A percentile compares a stretch with the other conserved stretches of the same genome.
Evolutionary conservation across 139 green algal genomes (phyloP).

Genomic region (Chlorella sp.): DNA sequence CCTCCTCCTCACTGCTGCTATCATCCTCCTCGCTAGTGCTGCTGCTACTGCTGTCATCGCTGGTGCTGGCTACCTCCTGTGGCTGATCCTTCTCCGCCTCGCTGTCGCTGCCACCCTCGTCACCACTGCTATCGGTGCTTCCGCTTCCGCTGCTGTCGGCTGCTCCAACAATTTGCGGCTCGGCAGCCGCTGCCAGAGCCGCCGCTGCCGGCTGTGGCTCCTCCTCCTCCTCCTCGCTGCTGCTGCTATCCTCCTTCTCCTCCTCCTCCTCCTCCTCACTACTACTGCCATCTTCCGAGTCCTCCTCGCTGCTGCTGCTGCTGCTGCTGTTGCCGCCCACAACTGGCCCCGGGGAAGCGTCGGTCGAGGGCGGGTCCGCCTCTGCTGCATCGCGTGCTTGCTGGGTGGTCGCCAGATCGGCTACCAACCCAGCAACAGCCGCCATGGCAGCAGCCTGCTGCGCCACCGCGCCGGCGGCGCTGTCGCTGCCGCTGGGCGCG

Average conservation of each 20-base stretch:
- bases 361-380: not conserved
- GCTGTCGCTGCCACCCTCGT: not conserved
- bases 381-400: not conserved
- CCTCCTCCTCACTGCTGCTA: not conserved
- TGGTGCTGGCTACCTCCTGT: not conserved
- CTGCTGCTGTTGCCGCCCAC: not conserved
- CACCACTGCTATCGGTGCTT: not conserved
- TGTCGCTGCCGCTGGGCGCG: not conserved
- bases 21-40: not conserved
- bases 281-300: not conserved
- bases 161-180: too few species aligned
- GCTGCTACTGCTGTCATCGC: not conserved
- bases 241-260: not conserved
- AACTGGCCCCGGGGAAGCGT: not conserved
- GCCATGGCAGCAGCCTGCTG: slow-evolving; percentile 20
- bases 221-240: slow-evolving; percentile 16
- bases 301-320: not conserved
- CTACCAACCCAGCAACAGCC: not conserved
- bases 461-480: not conserved
- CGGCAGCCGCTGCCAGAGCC: not conserved
- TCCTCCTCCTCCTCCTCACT: not conserved
- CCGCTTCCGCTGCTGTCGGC: not conserved
- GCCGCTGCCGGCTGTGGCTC: not conserved
- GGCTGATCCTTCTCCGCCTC: not conserved
- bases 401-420: not conserved